Evolutionary conservation across 768 basidiomycete genomes (phyloP).

Genomic region (Russula vinacea): DNA sequence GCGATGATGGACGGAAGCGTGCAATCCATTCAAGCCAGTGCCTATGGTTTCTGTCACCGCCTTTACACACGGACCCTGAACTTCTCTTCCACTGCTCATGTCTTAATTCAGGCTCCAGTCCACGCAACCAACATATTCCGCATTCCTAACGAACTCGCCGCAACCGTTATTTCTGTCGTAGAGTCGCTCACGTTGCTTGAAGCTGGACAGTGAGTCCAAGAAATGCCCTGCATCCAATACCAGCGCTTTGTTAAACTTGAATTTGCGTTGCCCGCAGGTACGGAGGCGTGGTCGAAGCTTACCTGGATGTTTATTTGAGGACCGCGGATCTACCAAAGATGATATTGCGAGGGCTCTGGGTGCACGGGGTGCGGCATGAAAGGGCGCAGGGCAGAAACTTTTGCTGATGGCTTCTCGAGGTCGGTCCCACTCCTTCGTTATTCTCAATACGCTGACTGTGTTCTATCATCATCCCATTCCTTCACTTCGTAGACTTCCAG

Average conservation of each 20-base stretch:
- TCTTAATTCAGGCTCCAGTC: background rate
- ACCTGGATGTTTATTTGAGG: conserved; percentile 60
- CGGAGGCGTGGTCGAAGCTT: conserved; percentile 60
- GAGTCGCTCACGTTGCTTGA: conserved; percentile 39
- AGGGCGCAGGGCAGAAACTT: conserved; percentile 51
- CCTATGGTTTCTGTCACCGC: background rate
- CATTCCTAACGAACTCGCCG: conserved; percentile 38
- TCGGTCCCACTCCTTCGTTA: conserved; percentile 32
- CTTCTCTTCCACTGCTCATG: background rate
- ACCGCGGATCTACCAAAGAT: conserved; percentile 53
- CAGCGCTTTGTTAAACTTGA: background rate
- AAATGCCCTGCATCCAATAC: background rate
- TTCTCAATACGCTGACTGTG: background rate
- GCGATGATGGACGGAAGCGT: background rate
- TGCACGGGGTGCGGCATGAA: conserved; percentile 57
- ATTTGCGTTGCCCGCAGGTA: conserved; percentile 42
- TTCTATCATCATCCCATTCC: background rate
- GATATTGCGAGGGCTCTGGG: conserved; percentile 54
- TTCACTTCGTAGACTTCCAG: conserved; percentile 50
- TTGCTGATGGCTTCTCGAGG: conserved; percentile 59
- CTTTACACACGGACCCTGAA: background rate
- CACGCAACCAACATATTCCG: conserved; percentile 3
- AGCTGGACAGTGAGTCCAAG: conserved; percentile 36
- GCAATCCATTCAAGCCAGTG: background rate
- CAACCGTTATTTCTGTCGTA: conserved; percentile 37